These are phyloP conservation scores for Mycogone perniciosa DNA, from an alignment of 2,329 filamentous ascomycete genomes.

Conservation along the genomic window DNA sequence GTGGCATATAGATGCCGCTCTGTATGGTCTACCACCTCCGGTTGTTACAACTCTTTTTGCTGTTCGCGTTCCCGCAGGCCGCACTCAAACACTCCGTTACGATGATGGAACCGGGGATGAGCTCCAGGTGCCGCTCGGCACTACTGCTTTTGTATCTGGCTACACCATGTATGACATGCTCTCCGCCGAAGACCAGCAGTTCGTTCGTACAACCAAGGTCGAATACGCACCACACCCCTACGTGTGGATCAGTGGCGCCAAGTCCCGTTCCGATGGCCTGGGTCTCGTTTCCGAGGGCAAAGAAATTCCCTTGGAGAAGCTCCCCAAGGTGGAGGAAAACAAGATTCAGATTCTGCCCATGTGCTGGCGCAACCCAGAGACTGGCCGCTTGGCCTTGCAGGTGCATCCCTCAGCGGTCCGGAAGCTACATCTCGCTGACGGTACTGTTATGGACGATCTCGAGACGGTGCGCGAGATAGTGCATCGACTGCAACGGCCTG, in stretches of 20 bases:
- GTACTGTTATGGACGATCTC: conserved; percentile 63
- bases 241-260: conserved; percentile 70
- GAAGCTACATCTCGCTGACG: conserved; percentile 60
- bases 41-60: conserved; percentile 67
- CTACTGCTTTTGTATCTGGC: conserved; percentile 68
- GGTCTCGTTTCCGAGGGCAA: conserved; percentile 62
- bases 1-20: conserved; percentile 75
- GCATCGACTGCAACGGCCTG: conserved; percentile 63
- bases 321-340: conserved; percentile 58
- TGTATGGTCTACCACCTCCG: conserved; percentile 70
- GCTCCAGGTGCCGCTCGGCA: conserved; percentile 63
- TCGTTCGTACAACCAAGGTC: conserved; percentile 59
- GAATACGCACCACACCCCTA: conserved; percentile 77
- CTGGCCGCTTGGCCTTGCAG: conserved; percentile 62
- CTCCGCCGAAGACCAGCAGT: conserved; percentile 58
- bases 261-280: conserved; percentile 60
- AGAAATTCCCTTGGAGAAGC: conserved; percentile 52
- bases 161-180: conserved; percentile 65
- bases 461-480: conserved; percentile 60
- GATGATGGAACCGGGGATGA: conserved; percentile 64
- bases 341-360: conserved; percentile 70
- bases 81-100: conserved; percentile 62
- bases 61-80: conserved; percentile 62
- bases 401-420: conserved; percentile 67
- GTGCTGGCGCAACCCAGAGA: conserved; percentile 71